Evolutionary conservation across 2,329 filamentous ascomycete species (phyloP).

Genomic region (Coniochaeta sp.): DNA sequence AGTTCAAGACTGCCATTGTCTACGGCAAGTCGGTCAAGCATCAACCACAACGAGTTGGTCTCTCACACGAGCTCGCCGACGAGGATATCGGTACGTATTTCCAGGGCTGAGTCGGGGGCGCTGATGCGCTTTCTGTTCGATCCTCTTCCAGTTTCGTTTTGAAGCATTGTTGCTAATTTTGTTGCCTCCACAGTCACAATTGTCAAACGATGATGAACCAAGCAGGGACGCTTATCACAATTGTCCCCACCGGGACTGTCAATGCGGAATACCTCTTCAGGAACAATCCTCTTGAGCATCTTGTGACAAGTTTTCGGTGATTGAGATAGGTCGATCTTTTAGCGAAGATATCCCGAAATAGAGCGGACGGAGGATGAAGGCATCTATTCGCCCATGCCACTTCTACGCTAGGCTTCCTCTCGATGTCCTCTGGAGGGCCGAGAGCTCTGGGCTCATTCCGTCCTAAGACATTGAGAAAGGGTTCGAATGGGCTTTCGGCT

Average conservation of each 20-base stretch:
- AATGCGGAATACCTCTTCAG: neutral
- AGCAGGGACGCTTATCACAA: conserved; percentile 10
- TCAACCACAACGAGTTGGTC: conserved; percentile 90
- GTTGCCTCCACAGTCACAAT: conserved; percentile 45
- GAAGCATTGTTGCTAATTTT: conserved; percentile 14
- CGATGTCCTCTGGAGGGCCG: neutral
- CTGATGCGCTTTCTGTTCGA: neutral
- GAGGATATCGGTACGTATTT: conserved; percentile 82
- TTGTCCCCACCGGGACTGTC: conserved; percentile 12
- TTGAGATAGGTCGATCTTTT: neutral
- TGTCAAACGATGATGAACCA: conserved; percentile 53
- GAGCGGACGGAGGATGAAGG: neutral
- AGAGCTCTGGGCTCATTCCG: neutral
- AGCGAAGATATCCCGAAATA: neutral
- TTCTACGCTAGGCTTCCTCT: neutral
- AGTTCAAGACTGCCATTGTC: conserved; percentile 92
- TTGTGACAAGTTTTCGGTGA: neutral
- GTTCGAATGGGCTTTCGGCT: neutral
- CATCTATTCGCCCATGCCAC: neutral
- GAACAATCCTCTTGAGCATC: neutral
- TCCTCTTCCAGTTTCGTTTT: neutral
- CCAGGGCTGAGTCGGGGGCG: neutral
- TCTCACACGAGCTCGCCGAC: conserved; percentile 85
- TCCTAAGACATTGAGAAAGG: neutral
- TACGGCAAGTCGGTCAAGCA: conserved; percentile 98